phyloP scores from a whole-genome alignment of 2,329 filamentous ascomycete species.

The Colletotrichum tanaceti region DNA sequence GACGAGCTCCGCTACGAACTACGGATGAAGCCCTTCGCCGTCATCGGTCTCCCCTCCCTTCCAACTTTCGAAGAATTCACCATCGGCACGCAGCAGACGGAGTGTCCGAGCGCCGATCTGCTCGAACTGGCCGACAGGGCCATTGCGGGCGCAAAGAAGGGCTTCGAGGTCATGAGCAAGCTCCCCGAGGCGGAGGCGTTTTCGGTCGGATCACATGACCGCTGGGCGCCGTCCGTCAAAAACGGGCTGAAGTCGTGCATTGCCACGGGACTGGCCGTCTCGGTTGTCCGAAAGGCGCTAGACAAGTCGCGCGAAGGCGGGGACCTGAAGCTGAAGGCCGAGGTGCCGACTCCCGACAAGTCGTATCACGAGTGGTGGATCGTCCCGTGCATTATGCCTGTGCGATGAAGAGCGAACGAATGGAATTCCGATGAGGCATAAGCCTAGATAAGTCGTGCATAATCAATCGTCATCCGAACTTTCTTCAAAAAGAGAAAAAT shows the following conservation, averaged over 20 bases:
- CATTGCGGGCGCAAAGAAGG: constrained; percentile 62
- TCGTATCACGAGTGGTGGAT: constrained; percentile 75
- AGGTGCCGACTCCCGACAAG: constrained; percentile 64
- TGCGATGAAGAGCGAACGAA: constrained; percentile 21
- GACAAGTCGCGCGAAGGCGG: constrained; percentile 47
- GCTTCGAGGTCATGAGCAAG: constrained; percentile 67
- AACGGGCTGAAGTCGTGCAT: constrained; percentile 77
- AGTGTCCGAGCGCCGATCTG: constrained; percentile 54
- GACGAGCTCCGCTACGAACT: constrained; percentile 80
- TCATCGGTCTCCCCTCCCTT: constrained; percentile 74
- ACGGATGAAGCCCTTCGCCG: constrained; percentile 85
- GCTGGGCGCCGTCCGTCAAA: constrained; percentile 71
- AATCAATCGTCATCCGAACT: constrained; percentile 11
- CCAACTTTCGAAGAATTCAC: constrained; percentile 73
- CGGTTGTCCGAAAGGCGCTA: constrained; percentile 68
- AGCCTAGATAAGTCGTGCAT: constrained; percentile 19
- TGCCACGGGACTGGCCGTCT: constrained; percentile 73
- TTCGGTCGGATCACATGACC: constrained; percentile 66
- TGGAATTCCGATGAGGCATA: constrained; percentile 1
- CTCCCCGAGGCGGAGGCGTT: constrained; percentile 65
- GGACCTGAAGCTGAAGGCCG: constrained; percentile 57
- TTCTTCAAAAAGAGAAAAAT: constrained; percentile 6
- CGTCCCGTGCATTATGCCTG: constrained; percentile 62
- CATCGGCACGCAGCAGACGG: constrained; percentile 54
- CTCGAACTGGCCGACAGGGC: constrained; percentile 60